A percentile compares a stretch with the other conserved stretches of the same genome.
Evolutionary conservation across 441 rosid species (phyloP).

Genomic region (Populus hybrid): DNA sequence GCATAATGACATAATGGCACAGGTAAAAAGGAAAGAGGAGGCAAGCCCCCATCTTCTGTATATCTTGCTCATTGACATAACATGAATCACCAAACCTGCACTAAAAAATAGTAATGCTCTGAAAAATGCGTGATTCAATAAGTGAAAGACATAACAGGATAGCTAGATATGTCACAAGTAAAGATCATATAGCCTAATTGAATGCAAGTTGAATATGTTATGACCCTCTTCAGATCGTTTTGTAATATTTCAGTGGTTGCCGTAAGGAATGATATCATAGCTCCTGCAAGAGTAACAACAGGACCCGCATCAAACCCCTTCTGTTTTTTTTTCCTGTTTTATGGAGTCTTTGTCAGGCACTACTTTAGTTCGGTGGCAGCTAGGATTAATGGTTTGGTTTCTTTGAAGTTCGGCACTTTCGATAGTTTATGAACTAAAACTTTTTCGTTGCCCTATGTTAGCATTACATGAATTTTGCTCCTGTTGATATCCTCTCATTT

Average conservation of each 20-base stretch:
- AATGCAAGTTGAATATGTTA: conserved; percentile 14
- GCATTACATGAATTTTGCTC: too few species aligned
- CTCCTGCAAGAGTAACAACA: too few species aligned
- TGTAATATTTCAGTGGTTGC: not conserved
- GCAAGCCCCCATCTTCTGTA: conserved; percentile 5
- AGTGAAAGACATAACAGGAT: conserved; percentile 6
- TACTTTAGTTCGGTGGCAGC: too few species aligned
- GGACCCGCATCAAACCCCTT: too few species aligned
- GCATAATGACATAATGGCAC: not conserved
- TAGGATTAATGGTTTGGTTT: too few species aligned
- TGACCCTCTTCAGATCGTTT: conserved; percentile 6
- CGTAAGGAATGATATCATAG: too few species aligned
- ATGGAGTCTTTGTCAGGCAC: too few species aligned
- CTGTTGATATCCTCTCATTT: too few species aligned
- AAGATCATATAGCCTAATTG: conserved; percentile 15
- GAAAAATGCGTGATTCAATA: conserved; percentile 20
- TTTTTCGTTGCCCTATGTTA: too few species aligned
- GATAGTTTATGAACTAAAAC: too few species aligned
- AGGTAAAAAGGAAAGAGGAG: not conserved
- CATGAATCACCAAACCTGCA: conserved; percentile 23
- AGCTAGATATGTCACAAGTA: conserved; percentile 12
- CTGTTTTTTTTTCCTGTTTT: too few species aligned
- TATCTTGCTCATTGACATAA: conserved; percentile 26
- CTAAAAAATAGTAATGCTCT: conserved; percentile 24
- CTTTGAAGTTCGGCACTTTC: too few species aligned